Percentiles rank a stretch among this genome's conserved stretches.
phyloP scores from a whole-genome alignment of 768 basidiomycete species.

The Dioszegia hungarica region DNA sequence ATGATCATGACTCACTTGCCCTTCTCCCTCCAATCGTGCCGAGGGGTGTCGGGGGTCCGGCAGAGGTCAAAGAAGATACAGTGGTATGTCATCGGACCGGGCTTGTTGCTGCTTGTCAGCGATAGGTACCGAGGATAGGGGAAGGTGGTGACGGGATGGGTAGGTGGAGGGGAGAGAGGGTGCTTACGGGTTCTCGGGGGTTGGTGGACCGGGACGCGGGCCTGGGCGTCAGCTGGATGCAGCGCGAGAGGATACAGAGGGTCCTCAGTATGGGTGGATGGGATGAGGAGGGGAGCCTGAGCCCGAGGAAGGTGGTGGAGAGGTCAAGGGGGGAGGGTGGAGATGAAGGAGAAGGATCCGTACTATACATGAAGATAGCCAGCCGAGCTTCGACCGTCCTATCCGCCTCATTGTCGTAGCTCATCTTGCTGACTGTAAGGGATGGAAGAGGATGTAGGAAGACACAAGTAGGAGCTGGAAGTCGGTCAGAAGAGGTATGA shows the following conservation, averaged over 20 bases:
- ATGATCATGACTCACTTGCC: neutral
- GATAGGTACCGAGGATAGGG: too few relatives aligned
- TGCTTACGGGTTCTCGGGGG: neutral
- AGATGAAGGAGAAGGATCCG: neutral
- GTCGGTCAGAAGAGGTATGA: too few relatives aligned
- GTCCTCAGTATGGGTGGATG: too few relatives aligned
- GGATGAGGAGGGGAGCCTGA: too few relatives aligned
- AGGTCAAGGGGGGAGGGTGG: neutral
- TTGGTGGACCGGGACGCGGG: neutral
- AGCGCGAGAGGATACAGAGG: too few relatives aligned
- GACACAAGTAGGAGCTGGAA: too few relatives aligned
- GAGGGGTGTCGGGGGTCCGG: neutral
- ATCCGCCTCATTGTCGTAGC: neutral
- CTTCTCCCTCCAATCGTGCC: neutral
- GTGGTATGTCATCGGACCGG: neutral
- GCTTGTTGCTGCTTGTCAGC: too few relatives aligned
- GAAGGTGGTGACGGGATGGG: too few relatives aligned
- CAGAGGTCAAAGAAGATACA: neutral
- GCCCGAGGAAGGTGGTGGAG: too few relatives aligned
- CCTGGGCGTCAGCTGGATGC: neutral
- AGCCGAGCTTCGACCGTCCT: neutral
- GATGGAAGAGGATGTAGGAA: neutral
- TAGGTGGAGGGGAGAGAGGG: neutral
- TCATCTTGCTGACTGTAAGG: neutral
- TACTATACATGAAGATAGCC: neutral